Percentiles rank a stretch among this genome's conserved stretches.
Evolutionary conservation across 2,329 filamentous ascomycete species (phyloP).

Genomic region (Colletotrichum tropicale): DNA sequence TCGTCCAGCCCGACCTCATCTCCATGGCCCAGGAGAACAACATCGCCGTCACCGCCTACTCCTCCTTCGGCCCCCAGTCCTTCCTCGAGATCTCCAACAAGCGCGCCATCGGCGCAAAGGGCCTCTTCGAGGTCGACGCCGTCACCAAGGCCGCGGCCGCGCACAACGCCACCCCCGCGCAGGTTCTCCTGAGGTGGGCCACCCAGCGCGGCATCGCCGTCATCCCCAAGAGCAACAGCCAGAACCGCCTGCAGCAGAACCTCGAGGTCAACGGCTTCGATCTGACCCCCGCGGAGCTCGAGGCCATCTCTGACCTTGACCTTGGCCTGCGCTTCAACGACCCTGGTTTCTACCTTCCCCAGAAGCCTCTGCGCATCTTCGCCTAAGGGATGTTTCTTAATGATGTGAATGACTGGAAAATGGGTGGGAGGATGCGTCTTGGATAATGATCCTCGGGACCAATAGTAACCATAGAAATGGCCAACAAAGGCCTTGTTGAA

Average conservation of each 20-base stretch:
- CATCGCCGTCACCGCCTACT: constrained; percentile 69
- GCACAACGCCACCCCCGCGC: constrained; percentile 63
- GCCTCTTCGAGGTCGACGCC: constrained; percentile 34
- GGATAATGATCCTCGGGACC: neutral
- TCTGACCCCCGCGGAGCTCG: constrained; percentile 57
- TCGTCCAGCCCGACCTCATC: constrained; percentile 62
- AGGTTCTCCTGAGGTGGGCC: constrained; percentile 71
- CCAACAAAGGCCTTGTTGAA: neutral
- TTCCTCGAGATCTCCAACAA: constrained; percentile 36
- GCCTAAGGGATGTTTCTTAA: constrained; percentile 33
- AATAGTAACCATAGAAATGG: neutral
- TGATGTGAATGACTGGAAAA: neutral
- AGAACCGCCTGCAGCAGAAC: constrained; percentile 55
- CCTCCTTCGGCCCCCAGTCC: constrained; percentile 64
- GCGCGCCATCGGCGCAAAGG: constrained; percentile 27
- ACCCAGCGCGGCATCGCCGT: constrained; percentile 68
- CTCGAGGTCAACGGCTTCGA: constrained; percentile 62
- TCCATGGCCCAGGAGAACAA: constrained; percentile 59
- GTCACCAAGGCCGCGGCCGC: constrained; percentile 59
- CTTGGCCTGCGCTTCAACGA: constrained; percentile 65
- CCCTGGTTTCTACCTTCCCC: constrained; percentile 42
- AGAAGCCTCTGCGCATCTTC: constrained; percentile 58
- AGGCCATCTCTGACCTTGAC: constrained; percentile 60
- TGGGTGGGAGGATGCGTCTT: neutral
- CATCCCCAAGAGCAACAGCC: constrained; percentile 67